Conservation (phyloP, 2,329 filamentous ascomycete species). For the Pyrenophora tritici-repentis region DNA sequence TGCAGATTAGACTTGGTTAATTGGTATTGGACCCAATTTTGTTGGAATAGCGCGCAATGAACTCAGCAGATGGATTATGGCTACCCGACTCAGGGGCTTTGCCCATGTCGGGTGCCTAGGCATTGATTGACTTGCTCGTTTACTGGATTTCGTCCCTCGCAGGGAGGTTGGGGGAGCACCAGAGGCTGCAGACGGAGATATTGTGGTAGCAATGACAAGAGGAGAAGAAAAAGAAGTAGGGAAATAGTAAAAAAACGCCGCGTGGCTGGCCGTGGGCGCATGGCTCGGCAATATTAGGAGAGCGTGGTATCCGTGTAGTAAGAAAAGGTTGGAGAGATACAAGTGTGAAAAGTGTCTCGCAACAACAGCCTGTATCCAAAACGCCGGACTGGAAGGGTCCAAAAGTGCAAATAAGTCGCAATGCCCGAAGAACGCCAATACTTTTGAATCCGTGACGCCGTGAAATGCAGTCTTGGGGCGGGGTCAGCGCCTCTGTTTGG, state of each 20-base stretch:
- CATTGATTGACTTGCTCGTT: conserved; percentile 46
- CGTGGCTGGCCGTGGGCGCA: conserved; percentile 18
- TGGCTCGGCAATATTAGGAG: conserved; percentile 28
- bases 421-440: conserved; percentile 48
- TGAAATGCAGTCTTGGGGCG: conserved; percentile 47
- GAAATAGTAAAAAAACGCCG: conserved; percentile 23
- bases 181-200: conserved; percentile 25
- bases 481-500: conserved; percentile 24
- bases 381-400: conserved; percentile 45
- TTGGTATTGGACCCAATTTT: conserved; percentile 28
- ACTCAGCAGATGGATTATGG: conserved; percentile 27
- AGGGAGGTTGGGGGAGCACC: conserved; percentile 27
- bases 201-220: conserved; percentile 29
- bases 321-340: conserved; percentile 30
- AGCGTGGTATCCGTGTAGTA: conserved; percentile 25
- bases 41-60: conserved; percentile 19
- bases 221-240: conserved; percentile 18
- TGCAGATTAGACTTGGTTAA: conserved; percentile 42
- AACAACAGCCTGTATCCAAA: conserved; percentile 45
- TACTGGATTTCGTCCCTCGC: conserved; percentile 34
- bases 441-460: conserved; percentile 48
- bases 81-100: conserved; percentile 24
- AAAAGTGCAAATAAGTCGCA: conserved; percentile 32
- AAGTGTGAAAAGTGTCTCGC: conserved; percentile 39
- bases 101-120: conserved; percentile 30